Base-by-base conservation (phyloP, 352 stramenopile species). In the Blastocystis sp. region DNA sequence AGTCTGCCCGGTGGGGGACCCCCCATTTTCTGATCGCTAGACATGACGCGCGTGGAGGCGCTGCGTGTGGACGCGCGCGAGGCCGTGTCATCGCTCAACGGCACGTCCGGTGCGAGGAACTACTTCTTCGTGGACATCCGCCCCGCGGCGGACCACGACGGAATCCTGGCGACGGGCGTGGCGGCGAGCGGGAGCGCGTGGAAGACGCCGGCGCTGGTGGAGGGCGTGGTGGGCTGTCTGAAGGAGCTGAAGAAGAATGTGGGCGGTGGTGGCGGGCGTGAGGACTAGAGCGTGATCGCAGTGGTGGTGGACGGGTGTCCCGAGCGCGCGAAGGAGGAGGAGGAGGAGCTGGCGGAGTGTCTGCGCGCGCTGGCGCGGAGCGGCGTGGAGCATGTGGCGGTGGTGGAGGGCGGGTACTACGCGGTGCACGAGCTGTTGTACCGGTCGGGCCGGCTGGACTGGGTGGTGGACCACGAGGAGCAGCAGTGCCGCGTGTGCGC, bases 81-180 rank as follows among this genome's bases (percentile, higher is more conserved):
- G 56, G 69, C 69, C 11, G 69, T 79, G 17, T 64, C 43, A 9
- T 79, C 69, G 41, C 48, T 79, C 40, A 60, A 79, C 40, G 23
- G 11, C 28, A 62, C 69, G 11, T 38, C 43, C 10, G 28, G 69
- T 11, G 48, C 21, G n/a, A 34, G 69, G 2, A 34, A 60, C 4
- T 79, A 23, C 43, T 81, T 81, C 43, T 81, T 81, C 71, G 28
- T 81, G 10, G 71, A 81, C 45, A 23, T 81, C 43, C 71, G 71
- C n/a, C 14, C 34, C 38, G 28, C 59, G 23, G 2, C 53, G 28
- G 71, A 64, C 21, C 21, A n/a, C 7, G 19, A 81, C 38, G 71
- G 71, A 64, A 65, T 81, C 14, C 23, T 81, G n/a, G 40, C 41
- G 23, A 65, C 71, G 19, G 71, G 71, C 23, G 23, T 81, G 19